These are phyloP conservation scores for Licmophora abbreviata DNA, from an alignment of 108 stramenopile genomes.

Conservation along the genomic window DNA sequence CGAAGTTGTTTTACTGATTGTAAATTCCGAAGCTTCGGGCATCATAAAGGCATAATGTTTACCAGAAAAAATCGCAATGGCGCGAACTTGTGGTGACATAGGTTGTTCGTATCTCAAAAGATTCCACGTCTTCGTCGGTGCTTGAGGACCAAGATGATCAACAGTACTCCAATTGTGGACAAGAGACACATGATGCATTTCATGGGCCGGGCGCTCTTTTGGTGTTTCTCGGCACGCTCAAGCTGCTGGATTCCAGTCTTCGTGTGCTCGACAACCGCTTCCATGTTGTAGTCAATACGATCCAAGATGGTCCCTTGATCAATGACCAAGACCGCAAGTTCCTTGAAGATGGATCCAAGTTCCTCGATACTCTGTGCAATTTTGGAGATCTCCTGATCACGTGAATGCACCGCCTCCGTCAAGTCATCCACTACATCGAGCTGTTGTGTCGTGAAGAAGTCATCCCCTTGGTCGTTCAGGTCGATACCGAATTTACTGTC, in stretches of 20 bases:
- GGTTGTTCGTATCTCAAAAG: too few species aligned
- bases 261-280: slow-evolving; percentile 97
- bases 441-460: slow-evolving; percentile 69
- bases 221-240: slow-evolving; percentile 93
- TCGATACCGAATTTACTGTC: slow-evolving; percentile 73
- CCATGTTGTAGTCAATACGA: slow-evolving; percentile 99
- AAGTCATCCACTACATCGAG: slow-evolving; percentile 81
- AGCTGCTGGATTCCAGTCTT: slow-evolving; percentile 94
- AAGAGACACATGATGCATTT: slow-evolving; percentile 86
- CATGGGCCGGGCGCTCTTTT: slow-evolving; percentile 94
- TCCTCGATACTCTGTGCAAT: slow-evolving; percentile 98
- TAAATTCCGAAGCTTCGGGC: too few species aligned
- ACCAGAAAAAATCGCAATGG: too few species aligned
- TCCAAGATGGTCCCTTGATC: slow-evolving; percentile 99
- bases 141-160: slow-evolving; percentile 79
- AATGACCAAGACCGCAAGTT: slow-evolving; percentile 98
- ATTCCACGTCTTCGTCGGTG: slow-evolving; percentile 44
- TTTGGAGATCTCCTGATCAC: slow-evolving; percentile 87
- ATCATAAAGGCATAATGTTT: too few species aligned
- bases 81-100: too few species aligned
- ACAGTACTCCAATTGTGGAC: slow-evolving; percentile 61
- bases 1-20: too few species aligned
- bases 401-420: slow-evolving; percentile 66
- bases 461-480: slow-evolving; percentile 40
- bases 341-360: slow-evolving; percentile 96